Base-by-base conservation (phyloP, 2,329 filamentous ascomycete species). In the Ophiosphaerella korrae region DNA sequence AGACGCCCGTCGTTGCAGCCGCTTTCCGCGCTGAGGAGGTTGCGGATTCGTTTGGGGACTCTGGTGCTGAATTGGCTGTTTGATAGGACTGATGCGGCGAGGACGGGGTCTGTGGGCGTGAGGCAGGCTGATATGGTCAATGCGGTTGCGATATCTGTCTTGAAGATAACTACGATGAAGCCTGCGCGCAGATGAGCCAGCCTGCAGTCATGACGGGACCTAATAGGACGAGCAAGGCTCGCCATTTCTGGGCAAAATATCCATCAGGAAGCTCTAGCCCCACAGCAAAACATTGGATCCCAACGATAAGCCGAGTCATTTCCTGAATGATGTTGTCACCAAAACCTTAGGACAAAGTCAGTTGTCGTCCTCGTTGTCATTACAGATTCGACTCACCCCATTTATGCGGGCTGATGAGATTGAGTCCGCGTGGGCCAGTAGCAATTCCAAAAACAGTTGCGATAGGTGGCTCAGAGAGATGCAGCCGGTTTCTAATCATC, bases 1-100 rank as follows among this genome's bases (percentile, higher is more conserved):
- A 80, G 5, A 81, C 72, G 7, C n/a, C 79, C 82, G 53, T 84
- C 82, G 50, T 84, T 84, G 59, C 79, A 82, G 1, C 80, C 82
- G 36, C 77, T 80, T 57, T 84, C 82, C 0, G 82, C 81, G 14
- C 76, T 75, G 8, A 84, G 71, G 41, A 84, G 66, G 58, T 83
- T 73, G 36, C 77, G 77, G 37, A 84, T 65, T 4, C 81, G 73
- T 50, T 75, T 77, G 0, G 82, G 82, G 1, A 84, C 77, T 12
- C 82, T 64, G 1, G 72, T 71, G 46, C 78, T 80, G 70, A 84
- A 84, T 42, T 76, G 78, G 26, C 77, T 80, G 57, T 82, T 80
- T 2, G 76, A 76, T 11, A 84, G 71, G 2, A 84, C 81, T 18
- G 75, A 79, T 3, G 82, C 79, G 1, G 82, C 79, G 11, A 84